Evolutionary conservation across 371 early-diverging fungal species (phyloP), one percentile per base, ranked within the genome.

Genomic region (Mortierella sp.): DNA sequence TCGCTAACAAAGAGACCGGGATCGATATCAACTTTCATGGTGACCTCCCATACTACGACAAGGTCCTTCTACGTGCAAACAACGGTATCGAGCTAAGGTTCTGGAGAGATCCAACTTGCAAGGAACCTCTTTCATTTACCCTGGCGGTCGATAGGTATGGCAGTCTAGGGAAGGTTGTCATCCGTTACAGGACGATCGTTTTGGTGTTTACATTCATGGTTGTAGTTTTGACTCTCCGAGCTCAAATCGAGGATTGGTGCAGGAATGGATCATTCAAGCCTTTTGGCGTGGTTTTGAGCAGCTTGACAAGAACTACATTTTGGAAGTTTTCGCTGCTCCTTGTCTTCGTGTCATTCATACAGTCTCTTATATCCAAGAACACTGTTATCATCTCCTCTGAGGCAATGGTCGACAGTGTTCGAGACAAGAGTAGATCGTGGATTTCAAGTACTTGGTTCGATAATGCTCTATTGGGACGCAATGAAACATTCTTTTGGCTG

Each of bases 11-110:
- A 49, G 66, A 72, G 5, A 66, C 65, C 1, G 83, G 85, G 16
- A 75, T 89, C 12, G 90, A 91, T 52, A 59, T 95, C 14, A 89
- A 92, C 1, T 89, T 94, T 59, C 95, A 95, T 60, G 94, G 94
- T 0, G 88, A 91, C 12, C 88, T 92, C 1, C 90, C 93, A 0
- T 95, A 90, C 85, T 70, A 87, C 72, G 55, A 85, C 75, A 49
- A 78, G 73, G 73, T 78, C 75, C 60, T 72, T 66, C 28, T 78
- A 14, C 35, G 72, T 58, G 58, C 64, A 37, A 62, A 84, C 77
- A 73, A 73, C 6, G 95, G 95, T 16, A 71, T 95, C 3, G 73
- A 85, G 3, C 78, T 95, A 16, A 90, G 90, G 35, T 71, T 95
- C 32, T 93, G 93, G 92, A 89, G 87, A 68, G 93, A 94, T 64